A percentile compares a stretch with the other conserved stretches of the same genome.
These are phyloP conservation scores for Leccinum subtestaceum DNA, from an alignment of 768 basidiomycete species.

Conservation along the genomic window DNA sequence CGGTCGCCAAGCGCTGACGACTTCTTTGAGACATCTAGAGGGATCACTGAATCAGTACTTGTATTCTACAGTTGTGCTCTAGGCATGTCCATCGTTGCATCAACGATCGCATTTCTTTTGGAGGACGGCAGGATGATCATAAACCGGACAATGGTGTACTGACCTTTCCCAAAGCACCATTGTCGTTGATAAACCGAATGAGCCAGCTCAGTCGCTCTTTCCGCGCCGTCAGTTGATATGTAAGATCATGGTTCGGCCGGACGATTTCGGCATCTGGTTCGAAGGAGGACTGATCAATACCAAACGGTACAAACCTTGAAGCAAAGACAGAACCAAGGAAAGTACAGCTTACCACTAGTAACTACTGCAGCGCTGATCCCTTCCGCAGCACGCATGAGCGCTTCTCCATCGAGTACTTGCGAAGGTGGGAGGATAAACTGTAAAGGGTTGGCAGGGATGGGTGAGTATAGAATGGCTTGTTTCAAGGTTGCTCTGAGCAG, in stretches of 20 bases:
- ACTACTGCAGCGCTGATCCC: conserved; percentile 70
- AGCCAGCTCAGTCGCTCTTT: conserved; percentile 78
- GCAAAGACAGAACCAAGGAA: neutral
- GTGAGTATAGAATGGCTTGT: conserved; percentile 78
- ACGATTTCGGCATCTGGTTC: conserved; percentile 62
- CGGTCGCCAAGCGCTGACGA: conserved; percentile 69
- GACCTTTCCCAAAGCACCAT: conserved; percentile 75
- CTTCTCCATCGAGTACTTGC: conserved; percentile 67
- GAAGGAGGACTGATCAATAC: neutral
- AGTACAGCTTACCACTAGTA: conserved; percentile 55
- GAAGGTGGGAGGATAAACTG: conserved; percentile 75
- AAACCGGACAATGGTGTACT: conserved; percentile 4
- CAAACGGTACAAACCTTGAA: neutral
- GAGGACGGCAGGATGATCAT: neutral
- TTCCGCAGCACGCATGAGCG: conserved; percentile 76
- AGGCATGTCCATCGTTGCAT: neutral
- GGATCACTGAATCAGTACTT: conserved; percentile 3
- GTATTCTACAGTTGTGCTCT: neutral
- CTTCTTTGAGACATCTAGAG: conserved; percentile 76
- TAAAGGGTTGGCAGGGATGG: conserved; percentile 72
- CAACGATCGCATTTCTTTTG: neutral
- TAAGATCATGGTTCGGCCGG: conserved; percentile 73
- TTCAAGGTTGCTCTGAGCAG: conserved; percentile 79
- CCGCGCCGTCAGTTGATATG: conserved; percentile 69
- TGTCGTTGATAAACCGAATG: conserved; percentile 87